These are phyloP conservation scores for Aspergillus haitiensis DNA, from an alignment of 495 filamentous ascomycete species.

Conservation along the genomic window DNA sequence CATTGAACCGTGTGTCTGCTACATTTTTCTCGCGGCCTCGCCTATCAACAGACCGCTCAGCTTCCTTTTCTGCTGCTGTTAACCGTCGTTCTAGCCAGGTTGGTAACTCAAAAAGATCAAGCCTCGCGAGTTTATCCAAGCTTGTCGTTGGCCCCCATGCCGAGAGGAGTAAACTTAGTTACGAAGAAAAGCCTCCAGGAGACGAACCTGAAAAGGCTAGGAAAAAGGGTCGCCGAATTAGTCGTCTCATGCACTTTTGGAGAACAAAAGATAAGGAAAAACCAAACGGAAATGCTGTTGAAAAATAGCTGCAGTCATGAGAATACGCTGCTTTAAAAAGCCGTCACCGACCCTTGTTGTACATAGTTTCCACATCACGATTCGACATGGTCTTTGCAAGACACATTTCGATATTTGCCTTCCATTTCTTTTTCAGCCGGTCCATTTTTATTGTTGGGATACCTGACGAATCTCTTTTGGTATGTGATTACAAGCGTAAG, in stretches of 20 bases:
- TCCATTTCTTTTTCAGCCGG: conserved; percentile 24
- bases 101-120: conserved; percentile 65
- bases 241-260: conserved; percentile 84
- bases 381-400: conserved; percentile 28
- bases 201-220: conserved; percentile 62
- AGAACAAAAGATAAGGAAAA: conserved; percentile 58
- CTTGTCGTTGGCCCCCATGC: conserved; percentile 75
- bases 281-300: conserved; percentile 22
- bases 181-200: conserved; percentile 63
- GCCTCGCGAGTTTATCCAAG: conserved; percentile 81
- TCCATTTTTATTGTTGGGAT: conserved; percentile 30
- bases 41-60: conserved; percentile 60
- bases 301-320: conserved; percentile 31
- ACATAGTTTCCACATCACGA: conserved; percentile 30
- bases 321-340: conserved; percentile 17
- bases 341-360: conserved; percentile 29
- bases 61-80: conserved; percentile 66
- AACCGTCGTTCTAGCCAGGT: conserved; percentile 55
- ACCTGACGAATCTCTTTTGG: conserved; percentile 47
- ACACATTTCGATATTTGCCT: conserved; percentile 17
- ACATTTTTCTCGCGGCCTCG: conserved; percentile 47
- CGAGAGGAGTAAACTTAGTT: conserved; percentile 77
- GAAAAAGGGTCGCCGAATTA: conserved; percentile 71
- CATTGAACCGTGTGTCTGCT: conserved; percentile 48
- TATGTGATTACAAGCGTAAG: conserved; percentile 34